A percentile compares a stretch with the other conserved stretches of the same genome.
These are phyloP conservation scores for Ophiosphaerella korrae DNA, from an alignment of 2,329 filamentous ascomycete genomes.

Conservation along the genomic window DNA sequence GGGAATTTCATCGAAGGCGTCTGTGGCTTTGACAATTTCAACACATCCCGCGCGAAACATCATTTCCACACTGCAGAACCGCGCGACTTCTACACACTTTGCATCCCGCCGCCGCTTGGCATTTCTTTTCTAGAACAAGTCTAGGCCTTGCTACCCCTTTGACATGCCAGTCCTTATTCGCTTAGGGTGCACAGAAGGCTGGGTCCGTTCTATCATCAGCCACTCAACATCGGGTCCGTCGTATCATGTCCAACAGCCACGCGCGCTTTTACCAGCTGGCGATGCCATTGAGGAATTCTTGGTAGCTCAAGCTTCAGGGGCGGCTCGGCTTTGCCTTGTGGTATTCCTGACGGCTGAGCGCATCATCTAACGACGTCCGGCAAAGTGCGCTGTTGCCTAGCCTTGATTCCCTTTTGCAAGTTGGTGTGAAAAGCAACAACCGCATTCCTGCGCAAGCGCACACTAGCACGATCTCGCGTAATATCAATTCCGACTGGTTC, in stretches of 20 bases:
- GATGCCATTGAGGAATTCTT: slow-evolving; percentile 4
- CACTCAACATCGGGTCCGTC: slow-evolving; percentile 13
- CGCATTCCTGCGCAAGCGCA: slow-evolving; percentile 22
- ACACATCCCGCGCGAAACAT: slow-evolving; percentile 1
- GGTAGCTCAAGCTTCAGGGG: slow-evolving; percentile 6
- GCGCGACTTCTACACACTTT: background rate
- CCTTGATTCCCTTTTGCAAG: too few relatives aligned
- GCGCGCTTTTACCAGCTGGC: slow-evolving; percentile 20
- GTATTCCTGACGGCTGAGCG: background rate
- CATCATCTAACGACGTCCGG: slow-evolving; percentile 8
- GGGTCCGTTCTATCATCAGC: slow-evolving; percentile 7
- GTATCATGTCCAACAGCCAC: slow-evolving; percentile 15
- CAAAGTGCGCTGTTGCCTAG: background rate
- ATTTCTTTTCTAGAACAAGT: slow-evolving; percentile 5
- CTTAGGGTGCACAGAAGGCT: slow-evolving; percentile 3
- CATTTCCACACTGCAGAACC: slow-evolving; percentile 9
- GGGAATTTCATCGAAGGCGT: background rate
- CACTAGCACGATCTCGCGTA: slow-evolving; percentile 1
- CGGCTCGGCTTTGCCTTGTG: background rate
- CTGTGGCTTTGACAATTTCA: background rate
- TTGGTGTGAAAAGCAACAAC: slow-evolving; percentile 3
- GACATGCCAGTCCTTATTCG: background rate
- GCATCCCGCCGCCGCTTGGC: background rate
- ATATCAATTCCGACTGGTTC: slow-evolving; percentile 1
- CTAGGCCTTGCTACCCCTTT: slow-evolving; percentile 10